Evolutionary conservation across 23 red algal genomes (phyloP), one percentile per base, ranked within the genome.

Genomic region (Gracilaria domingensis): DNA sequence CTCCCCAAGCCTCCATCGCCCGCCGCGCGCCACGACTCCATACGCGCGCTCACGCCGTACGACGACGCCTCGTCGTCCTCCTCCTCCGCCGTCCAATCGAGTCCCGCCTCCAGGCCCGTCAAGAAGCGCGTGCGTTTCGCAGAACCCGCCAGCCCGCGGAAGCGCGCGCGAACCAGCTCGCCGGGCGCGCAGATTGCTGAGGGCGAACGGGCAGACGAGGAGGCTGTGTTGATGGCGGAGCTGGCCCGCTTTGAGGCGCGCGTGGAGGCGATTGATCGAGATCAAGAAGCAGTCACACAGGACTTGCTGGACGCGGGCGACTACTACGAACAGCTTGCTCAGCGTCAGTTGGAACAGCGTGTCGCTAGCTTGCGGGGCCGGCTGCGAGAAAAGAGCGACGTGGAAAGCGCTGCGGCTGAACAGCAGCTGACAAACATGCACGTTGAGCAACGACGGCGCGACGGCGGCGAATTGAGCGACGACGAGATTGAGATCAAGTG

Each of bases 171-270:
- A 14, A 44, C 23, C 8, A 28, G 12, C 36, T 23, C 47, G 32
- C 4, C 39, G 35, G 42, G 48, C 0, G 38, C 36, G 23, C 40
- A 14, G 17, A 5, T 9, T 16, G 65, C 11, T 8, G 38, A 45
- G 35, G 37, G 36, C 26, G 62, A 47, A 48, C 23, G n/a, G 4
- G 14, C 17, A 4, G 62, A 42, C 12, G 82, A 71, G 32, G 82
- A 66, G 33, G 82, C 59, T 7, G 11, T 35, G 40, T 9, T 86
- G 17, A 62, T 69, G 33, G 33, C 59, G 2, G 82, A 69, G 5
- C 28, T 86, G 64, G 82, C 82, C 1, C 58, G 24, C 1, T 86
- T 86, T 50, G 82, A 86, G 40, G 82, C 66, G 4, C 28, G 33
- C 39, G 82, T 86, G 6, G 60, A 25, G 5, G 85, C 23, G 36